Conservation (phyloP, 805 yeast species). For the Pichia deserticola region DNA sequence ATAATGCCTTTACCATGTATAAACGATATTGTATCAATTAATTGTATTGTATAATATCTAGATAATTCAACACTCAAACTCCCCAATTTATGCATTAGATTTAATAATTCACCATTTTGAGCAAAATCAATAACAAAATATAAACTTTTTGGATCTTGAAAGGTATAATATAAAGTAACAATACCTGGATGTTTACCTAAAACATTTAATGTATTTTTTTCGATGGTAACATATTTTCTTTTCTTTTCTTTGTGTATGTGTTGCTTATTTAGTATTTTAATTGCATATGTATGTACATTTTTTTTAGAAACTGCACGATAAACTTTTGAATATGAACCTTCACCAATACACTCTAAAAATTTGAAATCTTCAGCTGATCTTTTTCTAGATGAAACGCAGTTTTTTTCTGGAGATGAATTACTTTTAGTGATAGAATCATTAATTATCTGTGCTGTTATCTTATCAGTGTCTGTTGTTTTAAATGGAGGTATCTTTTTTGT, state of each 20-base stretch:
- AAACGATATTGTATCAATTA: conserved; percentile 84
- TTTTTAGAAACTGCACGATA: conserved; percentile 75
- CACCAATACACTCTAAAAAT: conserved; percentile 85
- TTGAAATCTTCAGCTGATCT: conserved; percentile 76
- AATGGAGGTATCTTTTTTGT: too few species aligned
- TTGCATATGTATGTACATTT: conserved; percentile 73
- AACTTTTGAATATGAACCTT: conserved; percentile 94
- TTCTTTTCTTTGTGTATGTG: conserved; percentile 93
- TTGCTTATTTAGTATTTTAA: conserved; percentile 82
- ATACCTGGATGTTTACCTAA: conserved; percentile 93
- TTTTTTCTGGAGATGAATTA: background rate
- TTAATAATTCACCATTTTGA: conserved; percentile 86
- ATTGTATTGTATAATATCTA: conserved; percentile 75
- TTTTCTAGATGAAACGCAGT: conserved; percentile 21
- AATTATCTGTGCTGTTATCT: too few species aligned
- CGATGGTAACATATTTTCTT: conserved; percentile 92
- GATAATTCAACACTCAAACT: conserved; percentile 68
- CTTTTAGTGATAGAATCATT: too few species aligned
- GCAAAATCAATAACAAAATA: conserved; percentile 94
- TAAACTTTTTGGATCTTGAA: conserved; percentile 82
- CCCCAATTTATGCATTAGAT: conserved; percentile 70
- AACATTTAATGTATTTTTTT: conserved; percentile 80
- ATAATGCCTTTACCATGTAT: conserved; percentile 87
- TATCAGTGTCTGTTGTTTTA: too few species aligned
- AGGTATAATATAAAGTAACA: conserved; percentile 84